Evolutionary conservation across 2,329 filamentous ascomycete genomes (phyloP), one percentile per base, ranked within the genome.

Genomic region (Alternaria sp.): DNA sequence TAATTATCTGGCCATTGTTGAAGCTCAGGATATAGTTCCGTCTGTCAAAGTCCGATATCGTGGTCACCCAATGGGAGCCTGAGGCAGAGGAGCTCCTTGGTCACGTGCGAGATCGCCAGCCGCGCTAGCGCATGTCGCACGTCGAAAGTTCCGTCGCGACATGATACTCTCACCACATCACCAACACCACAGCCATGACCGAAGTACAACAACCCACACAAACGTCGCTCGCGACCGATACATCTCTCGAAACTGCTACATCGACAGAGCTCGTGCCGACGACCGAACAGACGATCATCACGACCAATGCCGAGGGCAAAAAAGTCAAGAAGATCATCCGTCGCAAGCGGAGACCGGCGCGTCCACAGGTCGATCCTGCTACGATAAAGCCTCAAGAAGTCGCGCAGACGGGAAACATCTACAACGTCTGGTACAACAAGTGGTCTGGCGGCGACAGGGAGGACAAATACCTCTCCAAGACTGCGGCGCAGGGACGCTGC

Each of bases 341-440:
- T 67, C 93, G 92, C 78, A 97, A 97, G 85, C 90, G 91, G 75
- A 88, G 93, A 43, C 96, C 96, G 30, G 96, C 96, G 50, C 89
- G 95, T 62, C 91, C 92, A 0, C 96, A 99, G 82, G 90, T 97
- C 74, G 96, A 99, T 76, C 89, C 93, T 2, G 89, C 91, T 44
- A 90, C 90, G 46, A 87, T 97, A 81, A 92, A 91, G 72, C 90
- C 90, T 32, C 93, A 97, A 73, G 91, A 92, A 5, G 93, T 94
- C 15, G 92, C 93, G 2, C 94, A 98, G 75, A 98, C 95, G 0
- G 96, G 96, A 57, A 97, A 93, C 0, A 93, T 94, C 62, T 99
- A 96, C 86, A 99, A 99, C 81, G 96, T 97, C 75, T 97, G 94
- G 95, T 97, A 97, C 83, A 97, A 97, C 84, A 98, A 97, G 82